Percentiles rank a stretch among this genome's conserved stretches.
Evolutionary conservation across 1,284 basidiomycete genomes (phyloP).

Genomic region (Fomitopsis schrenkii): DNA sequence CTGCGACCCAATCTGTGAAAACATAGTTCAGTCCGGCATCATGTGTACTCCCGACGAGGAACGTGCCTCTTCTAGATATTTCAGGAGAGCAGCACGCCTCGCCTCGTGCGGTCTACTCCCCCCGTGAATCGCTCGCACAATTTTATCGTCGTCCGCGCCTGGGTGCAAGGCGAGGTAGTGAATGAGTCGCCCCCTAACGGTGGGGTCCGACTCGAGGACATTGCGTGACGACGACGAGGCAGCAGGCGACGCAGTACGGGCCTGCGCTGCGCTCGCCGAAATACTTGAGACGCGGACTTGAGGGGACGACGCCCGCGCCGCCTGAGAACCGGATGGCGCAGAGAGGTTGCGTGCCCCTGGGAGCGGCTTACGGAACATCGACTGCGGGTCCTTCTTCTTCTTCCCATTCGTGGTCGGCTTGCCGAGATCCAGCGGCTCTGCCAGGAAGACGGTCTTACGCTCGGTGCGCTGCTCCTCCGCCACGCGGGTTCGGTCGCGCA

Average conservation of each 20-base stretch:
- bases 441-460: conserved; percentile 50
- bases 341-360: conserved; percentile 7
- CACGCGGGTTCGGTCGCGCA: conserved; percentile 52
- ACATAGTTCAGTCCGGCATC: conserved; percentile 40
- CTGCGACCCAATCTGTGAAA: not conserved
- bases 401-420: conserved; percentile 27
- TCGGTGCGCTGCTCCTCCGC: conserved; percentile 53
- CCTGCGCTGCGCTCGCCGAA: conserved; percentile 3
- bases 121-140: conserved; percentile 16
- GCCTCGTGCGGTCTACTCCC: conserved; percentile 14
- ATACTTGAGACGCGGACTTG: not conserved
- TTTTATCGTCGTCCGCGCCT: conserved; percentile 32
- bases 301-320: not conserved
- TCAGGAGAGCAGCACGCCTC: conserved; percentile 12
- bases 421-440: conserved; percentile 28
- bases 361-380: conserved; percentile 7
- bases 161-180: conserved; percentile 49
- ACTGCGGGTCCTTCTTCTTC: conserved; percentile 13
- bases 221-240: conserved; percentile 4
- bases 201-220: not conserved
- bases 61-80: conserved; percentile 44
- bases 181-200: conserved; percentile 44
- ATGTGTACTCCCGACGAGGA: conserved; percentile 19
- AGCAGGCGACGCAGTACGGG: conserved; percentile 15
- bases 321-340: not conserved